Evolutionary conservation across 345 rosid species (phyloP).

Genomic region (Aquilaria yunnanensis): DNA sequence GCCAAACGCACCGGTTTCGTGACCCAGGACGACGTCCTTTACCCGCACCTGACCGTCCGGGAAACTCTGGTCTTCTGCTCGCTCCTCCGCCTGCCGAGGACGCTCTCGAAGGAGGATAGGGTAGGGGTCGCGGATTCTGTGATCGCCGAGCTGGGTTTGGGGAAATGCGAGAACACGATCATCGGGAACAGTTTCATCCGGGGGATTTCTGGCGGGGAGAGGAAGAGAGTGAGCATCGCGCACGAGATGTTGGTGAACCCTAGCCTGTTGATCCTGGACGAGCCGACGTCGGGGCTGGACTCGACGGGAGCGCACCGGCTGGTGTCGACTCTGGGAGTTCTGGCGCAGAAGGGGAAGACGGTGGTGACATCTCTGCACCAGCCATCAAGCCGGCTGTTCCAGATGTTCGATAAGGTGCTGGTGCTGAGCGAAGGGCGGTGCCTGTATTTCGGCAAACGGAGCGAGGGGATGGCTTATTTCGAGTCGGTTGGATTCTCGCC

Average conservation of each 20-base stretch:
- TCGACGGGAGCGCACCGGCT: conserved; percentile 82
- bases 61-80: conserved; percentile 86
- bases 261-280: conserved; percentile 75
- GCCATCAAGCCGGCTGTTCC: conserved; percentile 84
- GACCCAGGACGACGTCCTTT: conserved; percentile 80
- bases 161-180: conserved; percentile 71
- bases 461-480: conserved; percentile 63
- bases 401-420: conserved; percentile 72
- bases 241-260: conserved; percentile 88
- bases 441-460: conserved; percentile 71
- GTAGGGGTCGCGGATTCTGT: conserved; percentile 50
- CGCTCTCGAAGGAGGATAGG: conserved; percentile 48
- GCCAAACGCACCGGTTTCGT: conserved; percentile 78
- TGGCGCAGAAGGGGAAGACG: conserved; percentile 70
- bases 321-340: conserved; percentile 46
- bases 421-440: conserved; percentile 72
- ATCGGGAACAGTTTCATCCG: conserved; percentile 79
- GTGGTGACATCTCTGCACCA: conserved; percentile 84
- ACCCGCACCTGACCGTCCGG: conserved; percentile 81
- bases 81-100: conserved; percentile 53
- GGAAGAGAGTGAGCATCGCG: conserved; percentile 79
- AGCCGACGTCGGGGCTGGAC: conserved; percentile 94
- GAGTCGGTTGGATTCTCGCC: conserved; percentile 80
- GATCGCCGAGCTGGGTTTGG: conserved; percentile 68
- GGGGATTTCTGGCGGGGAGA: conserved; percentile 89